These are phyloP conservation scores for Aaosphaeria pasadenensis DNA, from an alignment of 2,329 filamentous ascomycete genomes.

Conservation along the genomic window DNA sequence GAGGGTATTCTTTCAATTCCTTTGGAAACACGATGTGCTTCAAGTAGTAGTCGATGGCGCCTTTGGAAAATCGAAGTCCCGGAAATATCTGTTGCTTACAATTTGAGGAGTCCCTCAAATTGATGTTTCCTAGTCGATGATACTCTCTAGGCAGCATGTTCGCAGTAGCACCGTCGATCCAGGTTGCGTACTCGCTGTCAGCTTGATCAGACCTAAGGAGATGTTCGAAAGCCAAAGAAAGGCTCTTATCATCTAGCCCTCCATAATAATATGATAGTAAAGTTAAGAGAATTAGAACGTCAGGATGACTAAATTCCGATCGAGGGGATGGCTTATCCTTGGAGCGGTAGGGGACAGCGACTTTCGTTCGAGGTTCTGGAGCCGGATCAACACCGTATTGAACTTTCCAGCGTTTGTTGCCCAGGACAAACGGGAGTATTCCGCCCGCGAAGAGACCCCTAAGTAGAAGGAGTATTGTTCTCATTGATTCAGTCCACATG, in stretches of 20 bases:
- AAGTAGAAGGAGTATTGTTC: constrained; percentile 46
- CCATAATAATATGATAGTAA: constrained; percentile 66
- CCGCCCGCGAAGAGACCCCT: constrained; percentile 56
- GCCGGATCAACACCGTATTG: constrained; percentile 57
- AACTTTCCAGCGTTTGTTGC: constrained; percentile 61
- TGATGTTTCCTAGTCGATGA: constrained; percentile 33
- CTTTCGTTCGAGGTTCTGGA: constrained; percentile 50
- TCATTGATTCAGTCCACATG: constrained; percentile 38
- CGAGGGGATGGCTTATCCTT: constrained; percentile 63
- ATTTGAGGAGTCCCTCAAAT: constrained; percentile 47
- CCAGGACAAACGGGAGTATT: constrained; percentile 53
- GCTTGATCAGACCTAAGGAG: constrained; percentile 54
- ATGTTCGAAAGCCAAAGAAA: constrained; percentile 47
- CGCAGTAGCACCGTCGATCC: constrained; percentile 37
- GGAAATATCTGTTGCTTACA: constrained; percentile 54
- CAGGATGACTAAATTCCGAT: constrained; percentile 66
- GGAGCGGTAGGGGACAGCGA: constrained; percentile 60
- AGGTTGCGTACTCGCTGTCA: constrained; percentile 49
- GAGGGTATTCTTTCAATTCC: constrained; percentile 60
- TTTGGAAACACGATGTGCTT: constrained; percentile 57
- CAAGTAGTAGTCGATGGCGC: constrained; percentile 63
- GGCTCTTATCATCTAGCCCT: constrained; percentile 51
- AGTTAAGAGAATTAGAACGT: constrained; percentile 64
- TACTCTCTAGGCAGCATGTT: constrained; percentile 21
- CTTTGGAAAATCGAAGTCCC: constrained; percentile 50